phyloP scores from a whole-genome alignment of 1,284 basidiomycete genomes.

The Phlebopus sp. region DNA sequence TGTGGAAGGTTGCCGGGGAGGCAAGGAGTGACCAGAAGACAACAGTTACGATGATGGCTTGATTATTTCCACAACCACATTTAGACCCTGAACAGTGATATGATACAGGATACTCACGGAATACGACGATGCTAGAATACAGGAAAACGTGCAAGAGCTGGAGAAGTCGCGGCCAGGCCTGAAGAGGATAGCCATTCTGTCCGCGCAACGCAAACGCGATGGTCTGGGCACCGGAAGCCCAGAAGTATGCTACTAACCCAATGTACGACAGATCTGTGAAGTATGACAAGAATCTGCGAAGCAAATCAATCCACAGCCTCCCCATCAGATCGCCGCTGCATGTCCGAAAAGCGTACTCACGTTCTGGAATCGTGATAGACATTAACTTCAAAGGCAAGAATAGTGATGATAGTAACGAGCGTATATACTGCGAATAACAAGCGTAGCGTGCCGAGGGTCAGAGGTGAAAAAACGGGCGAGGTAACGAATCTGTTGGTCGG shows the following conservation, averaged over 20 bases:
- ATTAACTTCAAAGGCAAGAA: conserved; percentile 40
- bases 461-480: conserved; percentile 52
- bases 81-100: not conserved
- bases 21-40: conserved; percentile 66
- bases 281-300: conserved; percentile 55
- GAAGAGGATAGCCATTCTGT: conserved; percentile 48
- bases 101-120: conserved; percentile 44
- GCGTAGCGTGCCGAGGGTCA: conserved; percentile 46
- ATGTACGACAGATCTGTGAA: conserved; percentile 64
- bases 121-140: conserved; percentile 51
- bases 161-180: conserved; percentile 54
- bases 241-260: conserved; percentile 61
- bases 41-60: conserved; percentile 65
- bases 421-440: conserved; percentile 53
- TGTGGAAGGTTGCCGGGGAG: conserved; percentile 39
- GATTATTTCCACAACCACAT: not conserved
- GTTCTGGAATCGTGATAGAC: conserved; percentile 25
- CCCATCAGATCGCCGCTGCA: conserved; percentile 1
- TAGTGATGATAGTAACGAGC: conserved; percentile 44
- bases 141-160: conserved; percentile 59
- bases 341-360: conserved; percentile 25
- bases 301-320: not conserved
- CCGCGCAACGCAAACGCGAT: conserved; percentile 39
- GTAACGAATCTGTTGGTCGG: conserved; percentile 50
- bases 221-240: conserved; percentile 56